These are phyloP conservation scores for Rhodotorula sp. DNA, from an alignment of 1,284 basidiomycete genomes.

Conservation along the genomic window DNA sequence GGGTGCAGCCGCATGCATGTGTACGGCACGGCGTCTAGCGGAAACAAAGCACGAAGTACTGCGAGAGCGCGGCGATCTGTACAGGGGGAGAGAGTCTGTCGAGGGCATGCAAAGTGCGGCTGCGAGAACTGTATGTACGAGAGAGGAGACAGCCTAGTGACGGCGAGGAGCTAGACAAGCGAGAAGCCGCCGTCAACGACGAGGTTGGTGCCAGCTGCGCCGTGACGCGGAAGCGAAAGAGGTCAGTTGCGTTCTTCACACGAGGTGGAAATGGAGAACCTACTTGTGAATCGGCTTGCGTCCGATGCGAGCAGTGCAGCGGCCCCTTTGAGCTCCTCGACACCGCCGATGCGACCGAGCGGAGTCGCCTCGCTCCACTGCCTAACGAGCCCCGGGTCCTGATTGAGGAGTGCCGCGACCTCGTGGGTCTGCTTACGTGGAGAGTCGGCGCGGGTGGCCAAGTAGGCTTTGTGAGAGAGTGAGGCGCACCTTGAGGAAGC, in stretches of 20 bases:
- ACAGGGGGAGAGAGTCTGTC: neutral
- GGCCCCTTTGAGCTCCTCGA: constrained; percentile 64
- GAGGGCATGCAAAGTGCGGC: too few relatives aligned
- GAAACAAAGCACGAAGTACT: too few relatives aligned
- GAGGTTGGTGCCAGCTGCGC: neutral
- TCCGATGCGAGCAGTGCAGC: constrained; percentile 81
- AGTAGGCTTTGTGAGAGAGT: neutral
- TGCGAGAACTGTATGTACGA: neutral
- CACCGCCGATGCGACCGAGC: constrained; percentile 60
- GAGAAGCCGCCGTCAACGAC: constrained; percentile 8
- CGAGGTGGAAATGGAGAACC: neutral
- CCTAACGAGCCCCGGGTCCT: constrained; percentile 49
- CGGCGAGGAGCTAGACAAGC: neutral
- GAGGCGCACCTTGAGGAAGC: neutral
- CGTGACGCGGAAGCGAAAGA: neutral
- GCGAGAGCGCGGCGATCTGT: too few relatives aligned
- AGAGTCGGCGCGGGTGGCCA: too few relatives aligned
- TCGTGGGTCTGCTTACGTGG: neutral
- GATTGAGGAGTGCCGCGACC: neutral
- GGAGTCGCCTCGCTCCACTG: constrained; percentile 89
- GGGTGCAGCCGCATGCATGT: too few relatives aligned
- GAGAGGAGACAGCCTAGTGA: neutral
- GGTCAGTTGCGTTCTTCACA: neutral
- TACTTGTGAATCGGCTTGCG: constrained; percentile 84
- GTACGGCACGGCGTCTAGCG: too few relatives aligned